Conservation (phyloP, 495 filamentous ascomycete species). For the Penicillium flavigenum region DNA sequence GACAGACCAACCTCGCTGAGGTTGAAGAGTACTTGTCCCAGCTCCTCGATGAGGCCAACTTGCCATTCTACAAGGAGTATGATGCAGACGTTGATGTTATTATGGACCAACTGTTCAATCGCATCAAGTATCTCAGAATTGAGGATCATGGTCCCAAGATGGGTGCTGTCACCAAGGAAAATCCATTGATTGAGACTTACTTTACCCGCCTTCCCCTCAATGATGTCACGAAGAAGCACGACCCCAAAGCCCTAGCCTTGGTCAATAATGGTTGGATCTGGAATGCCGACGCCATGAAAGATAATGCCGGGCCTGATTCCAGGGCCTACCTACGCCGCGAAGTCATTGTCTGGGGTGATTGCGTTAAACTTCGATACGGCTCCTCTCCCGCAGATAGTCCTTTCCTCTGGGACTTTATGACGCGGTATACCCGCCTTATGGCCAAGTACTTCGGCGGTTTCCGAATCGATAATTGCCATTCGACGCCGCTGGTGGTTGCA, state of each 20-base stretch:
- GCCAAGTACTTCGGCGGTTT: slow-evolving; percentile 95
- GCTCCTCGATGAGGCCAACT: slow-evolving; percentile 81
- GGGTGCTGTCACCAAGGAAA: slow-evolving; percentile 71
- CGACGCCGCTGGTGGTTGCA: slow-evolving; percentile 88
- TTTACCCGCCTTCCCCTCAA: slow-evolving; percentile 90
- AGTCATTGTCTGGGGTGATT: slow-evolving; percentile 98
- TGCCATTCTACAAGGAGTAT: slow-evolving; percentile 87
- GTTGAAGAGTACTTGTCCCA: slow-evolving; percentile 53
- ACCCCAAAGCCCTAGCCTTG: slow-evolving; percentile 72
- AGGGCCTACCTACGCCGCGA: slow-evolving; percentile 89
- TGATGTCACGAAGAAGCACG: slow-evolving; percentile 72
- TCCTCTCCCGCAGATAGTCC: slow-evolving; percentile 78
- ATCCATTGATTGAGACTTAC: slow-evolving; percentile 89
- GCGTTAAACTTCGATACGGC: slow-evolving; percentile 95
- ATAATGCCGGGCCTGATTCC: slow-evolving; percentile 88
- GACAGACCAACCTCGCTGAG: slow-evolving; percentile 31
- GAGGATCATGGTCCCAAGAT: slow-evolving; percentile 89
- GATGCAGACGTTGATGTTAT: slow-evolving; percentile 79
- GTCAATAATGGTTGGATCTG: slow-evolving; percentile 99
- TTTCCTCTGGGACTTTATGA: slow-evolving; percentile 95
- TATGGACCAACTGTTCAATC: slow-evolving; percentile 86
- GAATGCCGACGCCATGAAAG: slow-evolving; percentile 89
- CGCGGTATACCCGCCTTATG: slow-evolving; percentile 85
- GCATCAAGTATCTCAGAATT: slow-evolving; percentile 86
- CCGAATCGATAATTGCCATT: slow-evolving; percentile 98